These are phyloP conservation scores for Sphaerulina musiva DNA, from an alignment of 2,329 filamentous ascomycete species.

Conservation along the genomic window DNA sequence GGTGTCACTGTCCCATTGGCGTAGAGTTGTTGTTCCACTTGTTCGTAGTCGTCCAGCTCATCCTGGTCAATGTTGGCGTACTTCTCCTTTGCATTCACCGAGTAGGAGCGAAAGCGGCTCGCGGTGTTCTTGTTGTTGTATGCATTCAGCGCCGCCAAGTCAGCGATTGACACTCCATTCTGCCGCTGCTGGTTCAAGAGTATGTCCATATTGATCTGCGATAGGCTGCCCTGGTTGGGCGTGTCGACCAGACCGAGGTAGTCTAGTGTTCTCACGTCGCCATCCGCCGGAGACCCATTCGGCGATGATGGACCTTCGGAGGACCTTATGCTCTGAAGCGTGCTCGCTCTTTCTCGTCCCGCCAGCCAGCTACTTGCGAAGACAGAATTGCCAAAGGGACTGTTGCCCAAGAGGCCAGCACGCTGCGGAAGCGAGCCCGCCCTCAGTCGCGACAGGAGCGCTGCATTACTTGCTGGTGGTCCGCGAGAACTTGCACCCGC, in stretches of 20 bases:
- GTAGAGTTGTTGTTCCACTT: constrained; percentile 50
- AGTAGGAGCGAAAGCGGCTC: constrained; percentile 92
- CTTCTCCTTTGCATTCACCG: constrained; percentile 96
- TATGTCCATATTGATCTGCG: constrained; percentile 47
- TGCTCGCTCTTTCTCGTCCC: constrained; percentile 75
- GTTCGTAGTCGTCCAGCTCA: constrained; percentile 45
- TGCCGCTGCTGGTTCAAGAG: constrained; percentile 46
- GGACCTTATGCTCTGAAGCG: constrained; percentile 82
- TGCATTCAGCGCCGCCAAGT: constrained; percentile 68
- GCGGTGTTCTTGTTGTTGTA: constrained; percentile 64
- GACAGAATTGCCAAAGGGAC: constrained; percentile 80
- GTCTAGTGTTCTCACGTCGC: constrained; percentile 86
- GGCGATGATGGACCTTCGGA: constrained; percentile 82
- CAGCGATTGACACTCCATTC: constrained; percentile 56
- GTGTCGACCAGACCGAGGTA: constrained; percentile 94
- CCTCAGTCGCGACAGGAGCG: constrained; percentile 74
- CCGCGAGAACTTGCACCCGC: constrained; percentile 40
- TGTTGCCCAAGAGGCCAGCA: constrained; percentile 56
- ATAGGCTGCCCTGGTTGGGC: constrained; percentile 70
- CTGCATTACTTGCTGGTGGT: constrained; percentile 54
- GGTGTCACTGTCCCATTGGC: constrained; percentile 54
- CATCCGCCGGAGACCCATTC: constrained; percentile 74
- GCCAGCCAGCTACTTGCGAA: constrained; percentile 82
- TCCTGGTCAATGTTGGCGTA: constrained; percentile 79
- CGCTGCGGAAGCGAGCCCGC: constrained; percentile 93